Evolutionary conservation across 2,329 filamentous ascomycete genomes (phyloP), one percentile per base, ranked within the genome.

Genomic region (Chaetomium strumarium): DNA sequence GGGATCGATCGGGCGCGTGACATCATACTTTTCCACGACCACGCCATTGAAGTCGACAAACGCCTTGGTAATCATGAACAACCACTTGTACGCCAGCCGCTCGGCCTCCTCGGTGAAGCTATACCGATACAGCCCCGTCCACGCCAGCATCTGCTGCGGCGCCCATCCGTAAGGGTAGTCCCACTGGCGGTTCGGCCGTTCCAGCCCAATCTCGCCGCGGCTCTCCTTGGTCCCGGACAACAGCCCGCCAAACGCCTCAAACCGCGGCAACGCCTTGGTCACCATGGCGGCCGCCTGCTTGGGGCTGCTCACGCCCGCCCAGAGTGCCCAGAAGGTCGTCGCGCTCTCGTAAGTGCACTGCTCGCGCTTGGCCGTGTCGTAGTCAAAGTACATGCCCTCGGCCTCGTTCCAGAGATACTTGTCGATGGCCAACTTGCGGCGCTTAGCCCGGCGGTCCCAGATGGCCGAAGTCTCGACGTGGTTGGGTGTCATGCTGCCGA

Each of bases 11-110:
- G 87, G 85, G 52, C 89, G 77, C 17, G 92, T 97, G 55, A 99
- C 93, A 70, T 99, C 89, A 73, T 99, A 99, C 74, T 99, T 99
- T 72, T 99, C 93, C 6, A 97, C 93, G 1, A 99, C 92, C 9
- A 96, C 90, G 37, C 93, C 93, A 66, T 97, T 97, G 76, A 92
- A 97, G 69, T 99, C 92, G 55, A 96, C 91, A 72, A 97, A 97
- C 0, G 93, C 91, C 72, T 95, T 96, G 53, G 90, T 96, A 64
- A 96, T 90, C 92, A 97, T 97, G 68, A 91, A 95, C 49, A 96
- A 74, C 93, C 93, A 99, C 70, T 93, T 90, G 72, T 99, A 99
- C 0, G 90, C 88, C 58, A 99, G 72, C 33, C 90, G 79, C 72
- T 96, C 88, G 1, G 90, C 90, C 56, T 96, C 91, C 20, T 92